Conservation (phyloP, 2,329 filamentous ascomycete genomes). For the Apiospora sp. region DNA sequence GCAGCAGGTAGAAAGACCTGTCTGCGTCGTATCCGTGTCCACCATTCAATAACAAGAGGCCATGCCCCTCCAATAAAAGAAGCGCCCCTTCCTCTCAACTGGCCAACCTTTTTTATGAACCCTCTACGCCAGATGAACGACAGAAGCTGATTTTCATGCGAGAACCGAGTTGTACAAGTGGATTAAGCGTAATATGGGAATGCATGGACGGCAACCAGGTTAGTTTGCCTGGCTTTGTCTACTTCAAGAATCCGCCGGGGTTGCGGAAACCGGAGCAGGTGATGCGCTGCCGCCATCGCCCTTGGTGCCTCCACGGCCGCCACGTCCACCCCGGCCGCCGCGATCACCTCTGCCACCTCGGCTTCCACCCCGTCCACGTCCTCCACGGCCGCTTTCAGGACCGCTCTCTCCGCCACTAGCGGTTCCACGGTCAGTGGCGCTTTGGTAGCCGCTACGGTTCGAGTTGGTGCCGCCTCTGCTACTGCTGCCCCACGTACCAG, state of each 20-base stretch:
- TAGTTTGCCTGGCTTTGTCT: not conserved
- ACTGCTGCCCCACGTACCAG: constrained; percentile 69
- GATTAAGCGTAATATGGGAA: constrained; percentile 9
- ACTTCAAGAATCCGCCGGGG: constrained; percentile 22
- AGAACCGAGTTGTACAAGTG: constrained; percentile 20
- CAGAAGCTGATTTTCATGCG: constrained; percentile 25
- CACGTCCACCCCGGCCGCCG: constrained; percentile 60
- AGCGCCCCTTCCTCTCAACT: constrained; percentile 26
- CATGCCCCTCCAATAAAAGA: not conserved
- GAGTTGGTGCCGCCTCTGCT: constrained; percentile 67
- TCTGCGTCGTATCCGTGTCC: constrained; percentile 11
- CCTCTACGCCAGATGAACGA: constrained; percentile 29
- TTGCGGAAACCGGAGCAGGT: constrained; percentile 52
- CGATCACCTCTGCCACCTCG: constrained; percentile 67
- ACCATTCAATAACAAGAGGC: not conserved
- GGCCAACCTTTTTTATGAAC: constrained; percentile 28
- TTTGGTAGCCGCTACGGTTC: constrained; percentile 79
- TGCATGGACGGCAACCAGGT: constrained; percentile 2
- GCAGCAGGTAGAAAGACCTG: constrained; percentile 13
- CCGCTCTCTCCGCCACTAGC: constrained; percentile 75
- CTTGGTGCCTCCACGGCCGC: constrained; percentile 45
- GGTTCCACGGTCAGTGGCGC: constrained; percentile 74
- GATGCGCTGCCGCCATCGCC: constrained; percentile 65
- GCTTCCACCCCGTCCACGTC: constrained; percentile 62
- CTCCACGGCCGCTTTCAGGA: constrained; percentile 64